phyloP scores from a whole-genome alignment of 768 basidiomycete species.

The Xerocomus brunneocitrinus region DNA sequence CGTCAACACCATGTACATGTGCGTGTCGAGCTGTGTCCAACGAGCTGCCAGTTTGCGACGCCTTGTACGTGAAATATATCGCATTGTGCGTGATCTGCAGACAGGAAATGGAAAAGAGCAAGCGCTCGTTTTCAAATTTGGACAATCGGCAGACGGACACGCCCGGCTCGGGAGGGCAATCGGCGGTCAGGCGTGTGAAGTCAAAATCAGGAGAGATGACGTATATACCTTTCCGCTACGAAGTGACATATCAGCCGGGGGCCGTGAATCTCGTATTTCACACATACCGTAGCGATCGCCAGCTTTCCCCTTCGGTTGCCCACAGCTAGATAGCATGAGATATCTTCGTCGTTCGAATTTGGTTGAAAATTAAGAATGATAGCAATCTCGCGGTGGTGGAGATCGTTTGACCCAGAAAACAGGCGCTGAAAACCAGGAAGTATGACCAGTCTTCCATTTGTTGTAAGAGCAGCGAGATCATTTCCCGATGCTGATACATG shows the following conservation, averaged over 20 bases:
- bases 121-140: conserved; percentile 12
- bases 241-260: not conserved
- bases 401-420: conserved; percentile 21
- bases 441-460: conserved; percentile 24
- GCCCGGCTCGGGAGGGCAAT: conserved; percentile 31
- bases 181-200: conserved; percentile 20
- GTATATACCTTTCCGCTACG: conserved; percentile 23
- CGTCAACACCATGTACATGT: not conserved
- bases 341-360: conserved; percentile 5
- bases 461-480: conserved; percentile 30
- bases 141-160: conserved; percentile 21
- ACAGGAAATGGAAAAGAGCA: conserved; percentile 38
- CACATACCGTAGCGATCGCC: conserved; percentile 43
- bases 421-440: conserved; percentile 27
- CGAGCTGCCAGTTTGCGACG: not conserved
- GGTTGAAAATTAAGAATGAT: conserved; percentile 24
- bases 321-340: conserved; percentile 47
- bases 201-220: conserved; percentile 22
- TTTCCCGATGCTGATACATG: conserved; percentile 49
- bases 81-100: conserved; percentile 54
- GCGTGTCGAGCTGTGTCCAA: not conserved
- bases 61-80: conserved; percentile 40
- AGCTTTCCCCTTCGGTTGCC: conserved; percentile 38
- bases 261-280: not conserved
- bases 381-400: conserved; percentile 39